A percentile compares a stretch with the other conserved stretches of the same genome.
phyloP scores from a whole-genome alignment of 345 rosid species.

The Lagerstroemia speciosa region DNA sequence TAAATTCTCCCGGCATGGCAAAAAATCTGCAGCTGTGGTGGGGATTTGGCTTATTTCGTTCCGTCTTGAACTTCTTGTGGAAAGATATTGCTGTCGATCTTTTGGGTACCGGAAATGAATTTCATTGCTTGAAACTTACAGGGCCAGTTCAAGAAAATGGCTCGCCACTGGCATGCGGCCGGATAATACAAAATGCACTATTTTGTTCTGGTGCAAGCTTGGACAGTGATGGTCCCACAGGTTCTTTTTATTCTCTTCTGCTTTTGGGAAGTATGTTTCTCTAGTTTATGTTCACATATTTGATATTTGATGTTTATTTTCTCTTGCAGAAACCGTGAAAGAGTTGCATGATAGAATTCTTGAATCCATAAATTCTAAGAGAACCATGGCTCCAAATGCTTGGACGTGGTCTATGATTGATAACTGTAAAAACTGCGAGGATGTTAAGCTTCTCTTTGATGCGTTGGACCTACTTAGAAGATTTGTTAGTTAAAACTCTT shows the following conservation, averaged over 20 bases:
- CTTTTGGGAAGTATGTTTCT: neutral
- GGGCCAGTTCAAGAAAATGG: constrained; percentile 18
- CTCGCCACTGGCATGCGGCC: constrained; percentile 8
- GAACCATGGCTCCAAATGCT: constrained; percentile 74
- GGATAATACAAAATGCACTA: constrained; percentile 16
- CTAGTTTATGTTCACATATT: neutral
- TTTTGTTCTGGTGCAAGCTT: constrained; percentile 29
- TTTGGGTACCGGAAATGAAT: neutral
- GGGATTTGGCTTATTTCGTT: too few species aligned
- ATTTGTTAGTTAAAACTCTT: constrained; percentile 50
- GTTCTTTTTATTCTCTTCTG: constrained; percentile 18
- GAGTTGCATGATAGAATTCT: constrained; percentile 54
- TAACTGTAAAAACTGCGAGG: constrained; percentile 54
- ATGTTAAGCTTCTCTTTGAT: constrained; percentile 61
- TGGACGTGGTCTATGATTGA: constrained; percentile 76
- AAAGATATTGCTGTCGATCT: neutral
- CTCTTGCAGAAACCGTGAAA: constrained; percentile 54
- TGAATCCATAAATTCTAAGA: constrained; percentile 46
- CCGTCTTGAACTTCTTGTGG: neutral
- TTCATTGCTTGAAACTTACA: constrained; percentile 3
- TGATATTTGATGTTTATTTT: constrained; percentile 8
- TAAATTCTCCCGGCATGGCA: too few species aligned
- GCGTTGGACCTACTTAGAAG: constrained; percentile 52
- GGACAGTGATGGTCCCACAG: constrained; percentile 30
- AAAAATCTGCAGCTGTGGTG: too few species aligned